These are phyloP conservation scores for Elongisporangium undulatum DNA, from an alignment of 352 stramenopile species.

Conservation along the genomic window DNA sequence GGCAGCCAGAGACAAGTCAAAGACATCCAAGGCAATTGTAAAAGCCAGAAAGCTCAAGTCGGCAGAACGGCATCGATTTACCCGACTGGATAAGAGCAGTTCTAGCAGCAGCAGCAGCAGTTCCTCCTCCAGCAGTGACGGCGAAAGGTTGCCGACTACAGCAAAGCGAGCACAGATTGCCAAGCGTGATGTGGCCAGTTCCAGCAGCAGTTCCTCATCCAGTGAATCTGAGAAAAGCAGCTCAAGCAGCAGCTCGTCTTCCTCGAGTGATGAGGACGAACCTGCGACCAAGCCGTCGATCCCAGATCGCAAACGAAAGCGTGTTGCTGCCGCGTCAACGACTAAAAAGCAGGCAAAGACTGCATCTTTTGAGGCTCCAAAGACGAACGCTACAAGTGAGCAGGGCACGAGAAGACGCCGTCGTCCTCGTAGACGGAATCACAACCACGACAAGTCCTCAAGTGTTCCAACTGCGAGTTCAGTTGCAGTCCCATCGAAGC, in stretches of 20 bases:
- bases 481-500: not conserved
- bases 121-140: slow-evolving; percentile 11
- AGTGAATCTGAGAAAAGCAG: not conserved
- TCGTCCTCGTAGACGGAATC: not conserved
- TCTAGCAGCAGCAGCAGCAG: slow-evolving; percentile 17
- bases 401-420: not conserved
- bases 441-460: not conserved
- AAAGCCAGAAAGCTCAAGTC: not conserved
- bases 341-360: not conserved
- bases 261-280: not conserved
- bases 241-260: not conserved
- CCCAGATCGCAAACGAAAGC: not conserved
- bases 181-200: not conserved
- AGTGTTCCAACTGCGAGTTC: not conserved
- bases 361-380: not conserved
- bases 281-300: not conserved
- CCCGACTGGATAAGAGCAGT: slow-evolving; percentile 5
- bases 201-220: not conserved
- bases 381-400: not conserved
- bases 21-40: not conserved
- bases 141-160: slow-evolving; percentile 1
- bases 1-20: slow-evolving; percentile 9
- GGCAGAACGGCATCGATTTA: too few relatives aligned
- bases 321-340: not conserved
- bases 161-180: slow-evolving; percentile 11